Conservation (phyloP, 192 early-diverging fungal genomes). For the Podila minutissima region DNA sequence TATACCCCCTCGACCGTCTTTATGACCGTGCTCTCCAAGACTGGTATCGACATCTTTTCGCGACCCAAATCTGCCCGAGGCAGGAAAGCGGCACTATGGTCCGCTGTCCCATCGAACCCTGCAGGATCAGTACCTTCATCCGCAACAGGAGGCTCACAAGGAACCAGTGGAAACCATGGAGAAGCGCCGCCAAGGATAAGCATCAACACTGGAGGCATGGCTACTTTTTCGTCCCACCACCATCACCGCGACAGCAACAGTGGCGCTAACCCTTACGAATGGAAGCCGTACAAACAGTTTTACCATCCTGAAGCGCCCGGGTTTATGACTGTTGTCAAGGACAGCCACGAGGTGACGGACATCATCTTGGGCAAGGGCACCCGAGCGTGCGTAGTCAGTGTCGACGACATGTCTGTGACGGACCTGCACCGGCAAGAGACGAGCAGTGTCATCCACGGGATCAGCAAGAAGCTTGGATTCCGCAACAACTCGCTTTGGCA, state of each 20-base stretch:
- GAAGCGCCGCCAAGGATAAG: no score
- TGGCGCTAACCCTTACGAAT: slow-evolving; percentile 15
- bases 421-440: slow-evolving; percentile 29
- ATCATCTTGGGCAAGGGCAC: slow-evolving; percentile 43
- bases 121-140: background rate
- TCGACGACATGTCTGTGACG: slow-evolving; percentile 36
- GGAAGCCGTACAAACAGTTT: slow-evolving; percentile 38
- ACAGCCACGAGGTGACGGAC: slow-evolving; percentile 33
- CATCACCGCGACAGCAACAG: background rate
- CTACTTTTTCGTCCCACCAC: background rate
- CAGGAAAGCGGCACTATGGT: background rate
- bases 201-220: background rate
- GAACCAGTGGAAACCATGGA: background rate
- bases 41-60: slow-evolving; percentile 35
- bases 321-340: slow-evolving; percentile 50
- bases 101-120: background rate
- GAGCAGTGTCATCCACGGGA: slow-evolving; percentile 4
- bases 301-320: slow-evolving; percentile 50
- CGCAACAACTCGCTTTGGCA: slow-evolving; percentile 24
- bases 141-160: background rate
- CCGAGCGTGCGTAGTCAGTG: slow-evolving; percentile 37
- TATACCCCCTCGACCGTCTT: slow-evolving; percentile 34
- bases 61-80: slow-evolving; percentile 21
- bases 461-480: slow-evolving; percentile 26
- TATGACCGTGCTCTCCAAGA: slow-evolving; percentile 46